phyloP scores from a whole-genome alignment of 140 eudicot species.

The Cichorium intybus region DNA sequence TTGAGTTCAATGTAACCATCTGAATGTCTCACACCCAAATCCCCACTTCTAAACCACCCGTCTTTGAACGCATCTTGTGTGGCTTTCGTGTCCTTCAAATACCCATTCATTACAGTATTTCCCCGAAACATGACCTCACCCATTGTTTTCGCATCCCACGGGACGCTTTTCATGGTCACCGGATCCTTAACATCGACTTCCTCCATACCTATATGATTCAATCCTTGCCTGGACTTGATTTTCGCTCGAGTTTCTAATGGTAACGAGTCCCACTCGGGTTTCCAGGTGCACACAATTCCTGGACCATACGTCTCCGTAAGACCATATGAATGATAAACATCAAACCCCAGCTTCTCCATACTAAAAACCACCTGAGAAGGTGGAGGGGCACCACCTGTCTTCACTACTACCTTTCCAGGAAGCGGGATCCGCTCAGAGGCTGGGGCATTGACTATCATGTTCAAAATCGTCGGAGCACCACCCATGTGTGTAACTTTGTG shows the following conservation, averaged over 20 bases:
- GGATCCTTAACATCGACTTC: slow-evolving; percentile 39
- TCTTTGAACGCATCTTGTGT: slow-evolving; percentile 36
- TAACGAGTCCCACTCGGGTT: slow-evolving; percentile 55
- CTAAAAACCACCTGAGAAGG: slow-evolving; percentile 50
- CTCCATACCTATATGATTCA: slow-evolving; percentile 34
- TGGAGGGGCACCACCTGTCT: slow-evolving; percentile 68
- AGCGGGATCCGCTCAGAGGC: slow-evolving; percentile 31
- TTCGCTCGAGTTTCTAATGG: slow-evolving; percentile 40
- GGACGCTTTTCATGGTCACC: slow-evolving; percentile 35
- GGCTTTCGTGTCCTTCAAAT: slow-evolving; percentile 29
- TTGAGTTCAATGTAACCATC: slow-evolving; percentile 49
- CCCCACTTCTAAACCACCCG: slow-evolving; percentile 52
- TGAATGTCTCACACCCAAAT: slow-evolving; percentile 37
- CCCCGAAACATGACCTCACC: slow-evolving; percentile 56
- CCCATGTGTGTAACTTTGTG: slow-evolving; percentile 52
- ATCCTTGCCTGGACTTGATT: slow-evolving; percentile 46
- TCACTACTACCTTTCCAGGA: slow-evolving; percentile 39
- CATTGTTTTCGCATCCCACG: slow-evolving; percentile 38
- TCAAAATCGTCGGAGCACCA: slow-evolving; percentile 63
- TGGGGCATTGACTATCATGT: slow-evolving; percentile 43
- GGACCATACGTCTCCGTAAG: slow-evolving; percentile 63
- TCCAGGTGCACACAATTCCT: slow-evolving; percentile 54
- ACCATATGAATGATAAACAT: slow-evolving; percentile 47
- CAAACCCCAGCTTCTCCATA: slow-evolving; percentile 56
- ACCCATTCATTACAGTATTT: slow-evolving; percentile 48